phyloP scores from a whole-genome alignment of 805 yeast genomes.

The Candida krabiensis region DNA sequence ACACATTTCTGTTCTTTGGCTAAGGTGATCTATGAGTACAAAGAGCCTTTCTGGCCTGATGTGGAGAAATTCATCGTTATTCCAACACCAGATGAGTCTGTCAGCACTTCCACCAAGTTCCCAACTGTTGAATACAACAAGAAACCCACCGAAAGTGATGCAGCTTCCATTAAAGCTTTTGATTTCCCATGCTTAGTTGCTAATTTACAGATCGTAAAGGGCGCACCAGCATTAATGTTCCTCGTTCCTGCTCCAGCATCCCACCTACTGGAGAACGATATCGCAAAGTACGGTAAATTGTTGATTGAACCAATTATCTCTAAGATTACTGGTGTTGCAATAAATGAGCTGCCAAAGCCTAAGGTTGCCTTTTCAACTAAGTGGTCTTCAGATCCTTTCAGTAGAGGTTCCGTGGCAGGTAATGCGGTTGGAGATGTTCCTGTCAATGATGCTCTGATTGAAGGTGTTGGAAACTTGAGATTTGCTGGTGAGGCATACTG shows the following conservation, averaged over 20 bases:
- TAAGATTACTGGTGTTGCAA: conserved; percentile 23
- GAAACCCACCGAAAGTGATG: conserved; percentile 5
- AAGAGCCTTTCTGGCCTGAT: conserved; percentile 43
- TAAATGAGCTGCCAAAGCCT: conserved; percentile 26
- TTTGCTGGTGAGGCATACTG: conserved; percentile 59
- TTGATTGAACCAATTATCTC: conserved; percentile 43
- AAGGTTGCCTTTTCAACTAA: conserved; percentile 30
- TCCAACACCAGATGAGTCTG: conserved; percentile 26
- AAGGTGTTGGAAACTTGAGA: conserved; percentile 38
- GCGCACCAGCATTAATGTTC: conserved; percentile 40
- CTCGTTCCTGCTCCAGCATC: conserved; percentile 51
- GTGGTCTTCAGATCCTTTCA: conserved; percentile 51
- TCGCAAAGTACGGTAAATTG: conserved; percentile 39
- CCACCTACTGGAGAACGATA: conserved; percentile 42
- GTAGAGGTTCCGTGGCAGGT: conserved; percentile 49
- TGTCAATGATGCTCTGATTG: conserved; percentile 29
- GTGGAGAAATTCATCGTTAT: conserved; percentile 31
- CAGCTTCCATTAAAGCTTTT: conserved; percentile 21
- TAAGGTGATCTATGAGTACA: conserved; percentile 47
- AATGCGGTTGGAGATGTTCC: conserved; percentile 42
- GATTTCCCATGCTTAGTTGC: conserved; percentile 31
- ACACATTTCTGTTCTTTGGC: conserved; percentile 41
- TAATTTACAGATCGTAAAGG: conserved; percentile 26
- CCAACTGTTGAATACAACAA: conserved; percentile 17
- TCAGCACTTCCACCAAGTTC: conserved; percentile 5